Evolutionary conservation across 78 protist species (phyloP).

Genomic region (Trichosphaerium sp.): DNA sequence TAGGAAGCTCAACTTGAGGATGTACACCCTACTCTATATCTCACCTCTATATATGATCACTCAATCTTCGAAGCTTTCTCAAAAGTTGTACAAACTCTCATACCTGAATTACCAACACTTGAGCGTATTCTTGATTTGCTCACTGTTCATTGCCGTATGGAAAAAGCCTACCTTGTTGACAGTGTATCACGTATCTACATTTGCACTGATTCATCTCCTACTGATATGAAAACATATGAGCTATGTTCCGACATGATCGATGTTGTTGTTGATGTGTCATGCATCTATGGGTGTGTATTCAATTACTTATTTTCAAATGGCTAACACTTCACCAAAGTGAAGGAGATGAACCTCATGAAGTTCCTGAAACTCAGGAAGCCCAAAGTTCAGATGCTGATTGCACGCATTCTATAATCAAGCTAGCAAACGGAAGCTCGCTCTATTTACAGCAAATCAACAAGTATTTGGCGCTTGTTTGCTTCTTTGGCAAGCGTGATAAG

Average conservation of each 20-base stretch:
- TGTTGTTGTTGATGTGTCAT: slow-evolving; percentile 83
- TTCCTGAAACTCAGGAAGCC: neutral
- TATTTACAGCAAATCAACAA: slow-evolving; percentile 71
- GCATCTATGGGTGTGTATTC: slow-evolving; percentile 73
- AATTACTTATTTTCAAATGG: neutral
- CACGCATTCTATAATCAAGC: slow-evolving; percentile 53
- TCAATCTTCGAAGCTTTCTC: slow-evolving; percentile 91
- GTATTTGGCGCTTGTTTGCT: slow-evolving; percentile 80
- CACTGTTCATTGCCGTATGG: slow-evolving; percentile 24
- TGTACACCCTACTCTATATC: slow-evolving; percentile 69
- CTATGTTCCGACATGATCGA: slow-evolving; percentile 91
- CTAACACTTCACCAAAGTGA: neutral
- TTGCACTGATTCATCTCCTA: slow-evolving; percentile 86
- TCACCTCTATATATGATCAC: slow-evolving; percentile 94
- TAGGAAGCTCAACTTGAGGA: slow-evolving; percentile 1
- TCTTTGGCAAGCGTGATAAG: slow-evolving; percentile 58
- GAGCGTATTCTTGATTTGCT: slow-evolving; percentile 14
- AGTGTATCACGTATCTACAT: slow-evolving; percentile 87
- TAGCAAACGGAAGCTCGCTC: slow-evolving; percentile 64
- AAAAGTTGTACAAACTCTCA: slow-evolving; percentile 90
- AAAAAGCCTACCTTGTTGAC: slow-evolving; percentile 91
- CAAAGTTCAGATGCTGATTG: neutral
- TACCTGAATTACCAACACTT: slow-evolving; percentile 84
- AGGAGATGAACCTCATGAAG: neutral
- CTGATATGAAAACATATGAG: slow-evolving; percentile 86